A percentile compares a stretch with the other conserved stretches of the same genome.
Conservation (phyloP, 257 asterid species). For the Rehmannia glutinosa region DNA sequence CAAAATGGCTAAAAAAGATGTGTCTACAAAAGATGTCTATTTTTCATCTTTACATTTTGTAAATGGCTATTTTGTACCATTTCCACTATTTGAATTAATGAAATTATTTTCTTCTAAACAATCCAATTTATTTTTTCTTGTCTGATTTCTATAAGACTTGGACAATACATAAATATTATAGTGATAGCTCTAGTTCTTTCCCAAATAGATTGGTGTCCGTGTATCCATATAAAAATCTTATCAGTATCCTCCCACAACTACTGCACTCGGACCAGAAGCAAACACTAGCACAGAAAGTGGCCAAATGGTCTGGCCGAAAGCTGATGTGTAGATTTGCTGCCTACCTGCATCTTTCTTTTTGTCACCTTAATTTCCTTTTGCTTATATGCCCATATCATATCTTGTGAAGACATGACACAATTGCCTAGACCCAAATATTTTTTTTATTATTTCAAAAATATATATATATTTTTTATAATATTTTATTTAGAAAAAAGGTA, state of each 20-base stretch:
- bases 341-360: slow-evolving; percentile 2
- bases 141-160: too few species aligned
- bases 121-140: too few species aligned
- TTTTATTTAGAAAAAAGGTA: too few species aligned
- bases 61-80: too few species aligned
- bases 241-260: neutral
- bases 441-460: too few species aligned
- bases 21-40: too few species aligned
- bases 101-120: too few species aligned
- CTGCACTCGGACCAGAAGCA: slow-evolving; percentile 18
- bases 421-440: too few species aligned
- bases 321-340: slow-evolving; percentile 22
- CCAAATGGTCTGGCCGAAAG: slow-evolving; percentile 24
- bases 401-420: neutral
- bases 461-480: too few species aligned
- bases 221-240: neutral
- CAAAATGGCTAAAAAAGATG: too few species aligned
- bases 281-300: slow-evolving; percentile 24
- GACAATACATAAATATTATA: neutral
- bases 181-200: neutral
- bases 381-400: neutral
- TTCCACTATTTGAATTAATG: too few species aligned
- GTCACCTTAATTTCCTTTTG: neutral
- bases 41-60: too few species aligned
- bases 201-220: neutral